These are phyloP conservation scores for Colletotrichum gloeosporioides DNA, from an alignment of 2,329 filamentous ascomycete genomes.

Conservation along the genomic window DNA sequence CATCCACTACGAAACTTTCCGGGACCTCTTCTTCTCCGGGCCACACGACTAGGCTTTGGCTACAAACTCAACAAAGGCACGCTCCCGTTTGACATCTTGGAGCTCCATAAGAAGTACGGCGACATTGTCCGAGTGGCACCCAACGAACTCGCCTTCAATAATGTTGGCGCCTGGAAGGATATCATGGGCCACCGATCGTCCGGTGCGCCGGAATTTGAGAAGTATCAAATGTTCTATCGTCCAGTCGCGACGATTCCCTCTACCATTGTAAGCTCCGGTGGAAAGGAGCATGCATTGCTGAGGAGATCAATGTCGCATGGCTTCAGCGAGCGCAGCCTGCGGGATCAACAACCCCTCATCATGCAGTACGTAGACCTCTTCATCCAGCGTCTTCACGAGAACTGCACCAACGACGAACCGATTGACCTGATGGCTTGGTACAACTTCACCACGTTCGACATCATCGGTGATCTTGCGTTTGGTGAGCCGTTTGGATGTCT, in stretches of 20 bases:
- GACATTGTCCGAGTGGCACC: slow-evolving; percentile 23
- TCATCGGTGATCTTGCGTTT: slow-evolving; percentile 29
- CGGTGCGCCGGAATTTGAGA: slow-evolving; percentile 6
- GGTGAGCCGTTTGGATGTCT: slow-evolving; percentile 23
- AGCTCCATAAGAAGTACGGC: slow-evolving; percentile 21
- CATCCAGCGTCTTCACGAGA: slow-evolving; percentile 17
- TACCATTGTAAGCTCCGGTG: slow-evolving; percentile 19
- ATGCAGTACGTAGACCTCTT: slow-evolving; percentile 19
- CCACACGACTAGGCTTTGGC: neutral
- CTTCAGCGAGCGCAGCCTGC: slow-evolving; percentile 33
- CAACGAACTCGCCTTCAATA: slow-evolving; percentile 23
- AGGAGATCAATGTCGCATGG: slow-evolving; percentile 29
- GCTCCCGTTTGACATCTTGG: neutral
- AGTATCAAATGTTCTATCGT: neutral
- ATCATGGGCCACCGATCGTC: slow-evolving; percentile 11
- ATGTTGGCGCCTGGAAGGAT: slow-evolving; percentile 19
- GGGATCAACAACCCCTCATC: slow-evolving; percentile 33
- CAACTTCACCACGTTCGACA: slow-evolving; percentile 25
- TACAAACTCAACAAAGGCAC: neutral
- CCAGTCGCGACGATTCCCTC: neutral
- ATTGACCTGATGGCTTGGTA: slow-evolving; percentile 22
- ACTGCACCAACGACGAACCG: neutral
- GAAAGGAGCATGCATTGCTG: slow-evolving; percentile 22
- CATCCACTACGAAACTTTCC: neutral
- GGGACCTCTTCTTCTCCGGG: neutral